A percentile compares a stretch with the other conserved stretches of the same genome.
phyloP scores from a whole-genome alignment of 2,329 filamentous ascomycete species.

The Ophiostoma ulmi region DNA sequence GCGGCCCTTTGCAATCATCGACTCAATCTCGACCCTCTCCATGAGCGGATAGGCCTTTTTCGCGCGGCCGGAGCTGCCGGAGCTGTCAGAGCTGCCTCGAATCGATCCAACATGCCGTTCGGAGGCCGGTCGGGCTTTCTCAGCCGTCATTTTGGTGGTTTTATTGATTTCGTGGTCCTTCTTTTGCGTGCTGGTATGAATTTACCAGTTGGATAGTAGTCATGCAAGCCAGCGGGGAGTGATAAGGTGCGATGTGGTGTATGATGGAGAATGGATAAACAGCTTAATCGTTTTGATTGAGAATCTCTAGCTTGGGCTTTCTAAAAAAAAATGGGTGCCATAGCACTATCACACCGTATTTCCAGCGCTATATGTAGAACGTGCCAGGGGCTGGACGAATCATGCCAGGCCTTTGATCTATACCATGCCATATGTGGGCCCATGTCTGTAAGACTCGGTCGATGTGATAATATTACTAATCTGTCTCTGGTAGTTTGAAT shows the following conservation, averaged over 20 bases:
- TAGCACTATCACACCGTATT: neutral
- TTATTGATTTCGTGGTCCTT: neutral
- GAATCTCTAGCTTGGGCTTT: neutral
- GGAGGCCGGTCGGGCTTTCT: neutral
- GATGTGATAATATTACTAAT: neutral
- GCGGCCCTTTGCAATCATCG: constrained; percentile 73
- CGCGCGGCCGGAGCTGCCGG: neutral
- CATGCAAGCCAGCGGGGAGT: neutral
- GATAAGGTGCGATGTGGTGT: neutral
- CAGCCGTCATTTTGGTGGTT: neutral
- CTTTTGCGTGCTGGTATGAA: neutral
- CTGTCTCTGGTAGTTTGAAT: neutral
- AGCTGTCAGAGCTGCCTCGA: neutral
- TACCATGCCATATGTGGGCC: neutral
- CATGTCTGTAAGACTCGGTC: neutral
- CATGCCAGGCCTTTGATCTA: neutral
- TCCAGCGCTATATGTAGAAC: neutral
- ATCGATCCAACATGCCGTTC: neutral
- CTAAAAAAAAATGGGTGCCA: neutral
- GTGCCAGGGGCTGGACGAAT: neutral
- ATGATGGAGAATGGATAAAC: neutral
- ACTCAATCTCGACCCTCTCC: constrained; percentile 61
- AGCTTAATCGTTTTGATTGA: neutral
- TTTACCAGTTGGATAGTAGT: neutral
- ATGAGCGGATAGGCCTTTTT: constrained; percentile 36